Evolutionary conservation across 768 basidiomycete genomes (phyloP), one percentile per base, ranked within the genome.

Genomic region (Mycena galopus): DNA sequence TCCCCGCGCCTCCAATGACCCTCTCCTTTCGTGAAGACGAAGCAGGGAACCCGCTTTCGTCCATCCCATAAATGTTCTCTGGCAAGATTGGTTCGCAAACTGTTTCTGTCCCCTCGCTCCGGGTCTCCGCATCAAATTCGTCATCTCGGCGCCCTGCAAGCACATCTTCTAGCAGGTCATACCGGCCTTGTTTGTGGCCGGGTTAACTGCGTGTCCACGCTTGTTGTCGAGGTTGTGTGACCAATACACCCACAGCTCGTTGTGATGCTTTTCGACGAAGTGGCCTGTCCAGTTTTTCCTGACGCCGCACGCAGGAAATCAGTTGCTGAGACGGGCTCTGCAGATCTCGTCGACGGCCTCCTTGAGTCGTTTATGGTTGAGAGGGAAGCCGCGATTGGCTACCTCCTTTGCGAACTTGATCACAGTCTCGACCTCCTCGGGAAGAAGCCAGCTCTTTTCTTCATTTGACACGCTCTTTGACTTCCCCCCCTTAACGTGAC

Each of bases 121-220:
- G 12, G 11, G 3, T 57, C 29, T 55, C 29, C 27, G 55, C 16
- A 29, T 65, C 74, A 47, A 72, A 60, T 32, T 62, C 67, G 37
- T 60, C 25, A 21, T 72, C 74, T 10, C 35, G 11, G 1, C 59
- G 17, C 29, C 71, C 72, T 1, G 72, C 44, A 11, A 82, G 33
- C 21, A 72, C 72, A 4, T 79, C 32, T 14, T 81, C 70, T 0
- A 87, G 75, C 6, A 87, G 56, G 14, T 78, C 70, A 69, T 78
- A 87, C 69, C 77, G 16, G 76, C 77, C 19, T 76, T 73, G 32
- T 86, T 81, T 2, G 80, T 83, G 9, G 69, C 44, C 9, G 79
- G 78, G 67, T 87, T 88, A 10, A 84, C 82, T 21, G 83, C 84
- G 10, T 66, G 74, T 0, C 80, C 84, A 29, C 80, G 76, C 25